Evolutionary conservation across 1,284 basidiomycete genomes (phyloP).

Genomic region (Leucocoprinus gongylophorus): DNA sequence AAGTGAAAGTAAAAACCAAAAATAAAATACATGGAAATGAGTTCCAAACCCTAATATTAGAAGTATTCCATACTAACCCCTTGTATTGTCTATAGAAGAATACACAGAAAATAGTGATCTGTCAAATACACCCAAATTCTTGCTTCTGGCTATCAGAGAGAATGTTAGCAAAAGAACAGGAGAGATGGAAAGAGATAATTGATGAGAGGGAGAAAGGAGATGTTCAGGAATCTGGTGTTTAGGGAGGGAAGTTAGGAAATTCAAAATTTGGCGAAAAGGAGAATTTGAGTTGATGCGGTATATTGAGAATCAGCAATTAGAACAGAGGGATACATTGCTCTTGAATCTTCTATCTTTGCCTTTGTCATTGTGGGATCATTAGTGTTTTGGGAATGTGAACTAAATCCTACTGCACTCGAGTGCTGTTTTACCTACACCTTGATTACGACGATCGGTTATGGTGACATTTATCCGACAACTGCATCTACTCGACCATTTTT

Average conservation of each 20-base stretch:
- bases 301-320: constrained; percentile 23
- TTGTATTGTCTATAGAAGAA: no score
- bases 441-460: constrained; percentile 35
- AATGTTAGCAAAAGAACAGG: constrained; percentile 26
- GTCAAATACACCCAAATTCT: no score
- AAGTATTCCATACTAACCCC: no score
- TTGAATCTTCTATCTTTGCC: constrained; percentile 25
- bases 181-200: constrained; percentile 18
- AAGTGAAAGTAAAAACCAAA: no score
- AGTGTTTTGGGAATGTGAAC: constrained; percentile 31
- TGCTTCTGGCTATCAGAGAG: no score
- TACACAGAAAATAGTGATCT: no score
- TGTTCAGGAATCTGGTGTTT: neutral
- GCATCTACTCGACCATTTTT: constrained; percentile 34
- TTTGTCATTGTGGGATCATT: constrained; percentile 31
- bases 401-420: constrained; percentile 28
- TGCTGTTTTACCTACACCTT: constrained; percentile 34
- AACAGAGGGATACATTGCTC: constrained; percentile 23
- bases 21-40: no score
- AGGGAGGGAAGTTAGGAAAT: neutral
- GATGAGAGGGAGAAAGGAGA: neutral
- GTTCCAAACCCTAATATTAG: no score
- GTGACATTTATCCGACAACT: constrained; percentile 31
- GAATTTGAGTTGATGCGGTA: constrained; percentile 34
- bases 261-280: constrained; percentile 23